Base-by-base conservation (phyloP, 106 monocot genomes). In the Narthecium ossifragum region DNA sequence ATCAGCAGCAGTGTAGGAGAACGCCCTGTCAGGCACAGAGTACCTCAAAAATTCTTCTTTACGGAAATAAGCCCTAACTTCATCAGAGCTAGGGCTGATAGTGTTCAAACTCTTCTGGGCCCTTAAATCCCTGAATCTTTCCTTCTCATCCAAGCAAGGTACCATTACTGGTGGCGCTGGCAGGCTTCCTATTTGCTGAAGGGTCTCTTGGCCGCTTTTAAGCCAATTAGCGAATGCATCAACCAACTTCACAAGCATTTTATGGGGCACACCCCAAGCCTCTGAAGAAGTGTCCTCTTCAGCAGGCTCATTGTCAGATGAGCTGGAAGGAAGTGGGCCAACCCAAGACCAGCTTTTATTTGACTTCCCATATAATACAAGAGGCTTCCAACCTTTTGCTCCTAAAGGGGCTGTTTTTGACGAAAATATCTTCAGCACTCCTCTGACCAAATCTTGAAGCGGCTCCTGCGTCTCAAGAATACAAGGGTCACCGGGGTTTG, bases 191-290 rank as follows among this genome's bases (percentile, higher is more conserved):
- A 98, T 90, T 64, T 98, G 84, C 47, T 84, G 83, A 51, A 98
- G 90, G 24, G 79, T 90, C 64, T 90, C 96, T 53, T 90, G 96
- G 17, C 90, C 84, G 66, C 63, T 75, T 65, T 98, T 98, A 17
- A 90, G 62, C 96, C 96, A 98, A 66, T 87, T 98, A 26, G 96
- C 90, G 75, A 98, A 98, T 34, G 96, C 74, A 74, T 98, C 96
- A 52, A 98, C 96, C 63, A 98, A 71, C 60, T 90, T 98, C 24
- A 90, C 96, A 57, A 98, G 78, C 80, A 83, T 87, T 63, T 98
- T 98, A 56, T 98, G 84, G 3, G 96, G 90, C 61, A 98, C 71
- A 54, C 76, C 75, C 96, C 96, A 98, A 45, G 90, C 81, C 45
- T 98, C 96, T 11, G 90, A 32, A 54, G 90, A 90, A 50, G 80